Base-by-base conservation (phyloP, 805 yeast genomes). In the Suhomyces canberraensis region DNA sequence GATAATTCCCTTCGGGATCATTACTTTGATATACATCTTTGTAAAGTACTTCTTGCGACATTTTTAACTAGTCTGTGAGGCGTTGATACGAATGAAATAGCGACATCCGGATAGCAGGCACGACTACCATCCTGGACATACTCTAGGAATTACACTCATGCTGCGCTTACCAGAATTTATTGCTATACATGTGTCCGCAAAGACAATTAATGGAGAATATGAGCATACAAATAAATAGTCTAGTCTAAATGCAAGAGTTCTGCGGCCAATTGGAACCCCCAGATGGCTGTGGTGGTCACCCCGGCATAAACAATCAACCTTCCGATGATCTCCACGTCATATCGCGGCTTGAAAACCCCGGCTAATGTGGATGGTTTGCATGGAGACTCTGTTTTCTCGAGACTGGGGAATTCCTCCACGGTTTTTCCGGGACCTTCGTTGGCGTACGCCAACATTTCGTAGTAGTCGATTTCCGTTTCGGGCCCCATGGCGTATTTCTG, bases 221-320 rank as follows among this genome's bases (percentile, higher is more conserved):
- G 8, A 7, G 7, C 22, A 7, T 20, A 20, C 11, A 24, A 8
- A 8, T 9, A 24, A 9, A 13, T 24, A 8, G 11, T 24, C 11
- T 9, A 31, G 19, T 17, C 31, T 20, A 50, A 34, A 7, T 42
- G 41, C 11, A 52, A 25, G 3, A 40, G 35, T 33, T 48, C 46
- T n/a, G 56, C 47, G 11, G 48, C 51, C 16, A 56, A 30, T 8
- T 56, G 56, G 39, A 62, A 60, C 11, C 69, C 71, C 70, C 71
- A 66, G 16, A 75, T 58, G 0, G 84, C 82, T 21, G 74, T 59
- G 18, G 69, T 50, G 0, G 93, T 74, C 19, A 91, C 78, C 0
- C 98, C 98, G 1, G 85, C 81, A 60, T 91, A 91, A 1, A 89
- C 84, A 13, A 84, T 60, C 43, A 85, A 64, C 50, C 95, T 72